phyloP scores from a whole-genome alignment of 2,329 filamentous ascomycete species.

The Cladophialophora bantiana region DNA sequence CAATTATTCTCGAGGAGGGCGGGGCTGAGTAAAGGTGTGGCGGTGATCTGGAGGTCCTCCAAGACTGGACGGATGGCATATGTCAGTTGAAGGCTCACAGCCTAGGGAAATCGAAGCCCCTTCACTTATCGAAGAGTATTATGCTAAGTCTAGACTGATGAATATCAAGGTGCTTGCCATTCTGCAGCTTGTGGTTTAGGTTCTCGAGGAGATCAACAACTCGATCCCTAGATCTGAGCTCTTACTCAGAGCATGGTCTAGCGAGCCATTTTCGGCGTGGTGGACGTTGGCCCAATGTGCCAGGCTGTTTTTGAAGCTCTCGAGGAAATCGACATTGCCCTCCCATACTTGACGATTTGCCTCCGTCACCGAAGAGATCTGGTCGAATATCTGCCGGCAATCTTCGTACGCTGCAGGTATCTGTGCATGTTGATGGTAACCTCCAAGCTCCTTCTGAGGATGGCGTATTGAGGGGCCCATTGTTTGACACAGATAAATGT shows the following conservation, averaged over 20 bases:
- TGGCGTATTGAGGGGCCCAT: not conserved
- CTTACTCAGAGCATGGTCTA: constrained; percentile 7
- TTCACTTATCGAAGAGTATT: too few relatives aligned
- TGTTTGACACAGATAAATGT: too few relatives aligned
- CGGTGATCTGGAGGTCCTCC: constrained; percentile 9
- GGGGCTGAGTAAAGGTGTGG: constrained; percentile 10
- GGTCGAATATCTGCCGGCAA: constrained; percentile 8
- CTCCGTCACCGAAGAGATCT: constrained; percentile 2
- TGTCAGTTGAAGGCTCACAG: too few relatives aligned
- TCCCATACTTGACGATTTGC: constrained; percentile 10
- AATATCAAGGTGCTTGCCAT: not conserved
- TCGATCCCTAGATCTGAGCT: not conserved
- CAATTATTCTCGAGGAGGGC: constrained; percentile 7
- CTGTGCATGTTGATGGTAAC: constrained; percentile 6
- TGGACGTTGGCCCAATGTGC: not conserved
- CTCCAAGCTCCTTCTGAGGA: constrained; percentile 4
- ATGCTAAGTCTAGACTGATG: too few relatives aligned
- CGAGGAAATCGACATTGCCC: constrained; percentile 1
- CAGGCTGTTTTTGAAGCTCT: constrained; percentile 7
- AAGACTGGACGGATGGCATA: not conserved
- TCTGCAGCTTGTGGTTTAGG: not conserved
- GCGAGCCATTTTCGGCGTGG: constrained; percentile 1
- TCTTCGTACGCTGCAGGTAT: constrained; percentile 4
- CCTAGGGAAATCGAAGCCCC: too few relatives aligned
- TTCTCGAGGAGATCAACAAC: constrained; percentile 9